Base-by-base conservation (phyloP, 164 flowering plant species). In the Nymphaea thermarum region DNA sequence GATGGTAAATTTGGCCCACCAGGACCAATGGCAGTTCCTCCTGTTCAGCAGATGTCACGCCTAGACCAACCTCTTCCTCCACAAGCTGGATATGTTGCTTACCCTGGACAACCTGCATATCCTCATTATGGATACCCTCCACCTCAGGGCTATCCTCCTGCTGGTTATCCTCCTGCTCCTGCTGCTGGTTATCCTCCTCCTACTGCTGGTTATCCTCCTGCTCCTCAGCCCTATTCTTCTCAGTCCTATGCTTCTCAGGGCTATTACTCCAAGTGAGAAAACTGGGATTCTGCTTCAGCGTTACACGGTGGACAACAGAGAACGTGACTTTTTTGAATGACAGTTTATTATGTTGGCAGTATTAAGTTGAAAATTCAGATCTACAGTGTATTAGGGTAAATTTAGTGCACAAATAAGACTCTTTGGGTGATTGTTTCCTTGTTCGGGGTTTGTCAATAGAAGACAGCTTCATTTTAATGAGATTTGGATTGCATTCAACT, bases 31-130 rank as follows among this genome's bases (percentile, higher is more conserved):
- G 69, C 77, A 43, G 80, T 80, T 60, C 88, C 90, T 11, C 81
- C 84, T n/a, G 25, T 68, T 57, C 90, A 86, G 73, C 77, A 84
- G 65, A 86, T 86, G 90, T 86, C 90, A 0, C 85, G 88, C 51
- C 51, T 83, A 15, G 90, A 84, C 68, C 85, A 81, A 71, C 81
- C 78, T 11, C 0, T 64, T 71, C 87, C 86, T 59, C 84, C 87
- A 3, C 4, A 73, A 16, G 82, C 72, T 44, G 83, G 83, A 62
- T 81, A 80, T 67, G 75, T 76, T 14, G 79, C 85, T 36, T 80
- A 80, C 25, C 66, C 69, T 64, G 60, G 12, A 55, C 60, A 10
- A 55, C 60, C 36, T 10, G 41, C 64, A 6, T 62, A 62, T 41
- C 64, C 12, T 12, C 42, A 5, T 17, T 41, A 17, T 17, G 64